A percentile compares a stretch with the other conserved stretches of the same genome.
These are phyloP conservation scores for Conticribra weissflogii DNA, from an alignment of 108 stramenopile genomes.

Conservation along the genomic window DNA sequence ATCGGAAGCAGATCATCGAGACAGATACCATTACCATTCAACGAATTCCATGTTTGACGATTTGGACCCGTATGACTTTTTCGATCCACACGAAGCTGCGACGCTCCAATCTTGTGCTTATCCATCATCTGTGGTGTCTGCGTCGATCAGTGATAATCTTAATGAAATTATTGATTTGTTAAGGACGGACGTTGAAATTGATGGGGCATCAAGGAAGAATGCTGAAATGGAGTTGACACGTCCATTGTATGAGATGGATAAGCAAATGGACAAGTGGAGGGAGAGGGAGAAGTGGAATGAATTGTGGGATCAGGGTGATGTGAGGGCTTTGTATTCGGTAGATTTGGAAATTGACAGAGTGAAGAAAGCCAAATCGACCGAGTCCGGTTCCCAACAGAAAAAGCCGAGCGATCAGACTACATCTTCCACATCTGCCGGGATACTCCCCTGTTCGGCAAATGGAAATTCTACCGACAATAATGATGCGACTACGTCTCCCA, in stretches of 20 bases:
- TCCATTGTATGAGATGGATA: slow-evolving; percentile 34
- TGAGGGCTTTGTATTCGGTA: slow-evolving; percentile 39
- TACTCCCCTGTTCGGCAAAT: background rate
- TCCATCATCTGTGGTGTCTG: slow-evolving; percentile 7
- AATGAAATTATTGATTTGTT: slow-evolving; percentile 45
- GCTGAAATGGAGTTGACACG: slow-evolving; percentile 34
- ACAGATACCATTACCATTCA: slow-evolving; percentile 10
- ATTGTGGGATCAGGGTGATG: slow-evolving; percentile 17
- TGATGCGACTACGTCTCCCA: too few relatives aligned
- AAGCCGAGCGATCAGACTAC: background rate
- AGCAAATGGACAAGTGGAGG: slow-evolving; percentile 18
- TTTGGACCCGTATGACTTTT: slow-evolving; percentile 23
- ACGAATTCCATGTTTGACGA: slow-evolving; percentile 16
- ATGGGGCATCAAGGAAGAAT: slow-evolving; percentile 32
- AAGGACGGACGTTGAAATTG: slow-evolving; percentile 34
- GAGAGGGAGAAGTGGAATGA: slow-evolving; percentile 8
- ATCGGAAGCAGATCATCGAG: slow-evolving; percentile 5
- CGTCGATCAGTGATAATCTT: slow-evolving; percentile 32
- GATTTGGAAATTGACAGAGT: slow-evolving; percentile 38
- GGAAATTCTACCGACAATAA: background rate
- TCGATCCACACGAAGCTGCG: slow-evolving; percentile 36
- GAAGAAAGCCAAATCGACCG: too few relatives aligned
- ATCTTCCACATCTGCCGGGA: background rate
- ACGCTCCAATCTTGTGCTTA: slow-evolving; percentile 18
- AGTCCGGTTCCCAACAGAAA: background rate